These are phyloP conservation scores for Parasarocladium wereldwijsianum DNA, from an alignment of 2,329 filamentous ascomycete species.

Conservation along the genomic window DNA sequence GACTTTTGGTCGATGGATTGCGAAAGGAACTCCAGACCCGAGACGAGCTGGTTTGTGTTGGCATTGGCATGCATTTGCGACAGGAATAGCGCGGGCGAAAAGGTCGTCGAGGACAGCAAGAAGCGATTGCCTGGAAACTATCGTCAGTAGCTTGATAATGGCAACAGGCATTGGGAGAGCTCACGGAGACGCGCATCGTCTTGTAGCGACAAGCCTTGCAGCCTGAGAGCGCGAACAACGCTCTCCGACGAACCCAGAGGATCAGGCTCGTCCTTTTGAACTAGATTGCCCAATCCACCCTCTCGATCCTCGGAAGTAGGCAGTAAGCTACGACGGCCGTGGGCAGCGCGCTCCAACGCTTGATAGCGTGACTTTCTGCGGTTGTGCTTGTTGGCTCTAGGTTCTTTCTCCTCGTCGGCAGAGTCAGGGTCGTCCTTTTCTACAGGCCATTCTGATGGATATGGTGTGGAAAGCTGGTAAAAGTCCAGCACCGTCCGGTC, in stretches of 20 bases:
- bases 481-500: conserved; percentile 71
- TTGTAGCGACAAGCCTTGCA: conserved; percentile 65
- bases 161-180: conserved; percentile 14
- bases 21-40: conserved; percentile 74
- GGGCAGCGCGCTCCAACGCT: conserved; percentile 63
- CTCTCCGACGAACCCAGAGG: conserved; percentile 79
- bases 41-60: conserved; percentile 66
- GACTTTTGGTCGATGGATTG: conserved; percentile 96
- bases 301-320: conserved; percentile 47
- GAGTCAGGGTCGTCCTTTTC: conserved; percentile 59
- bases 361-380: conserved; percentile 69
- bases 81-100: conserved; percentile 82
- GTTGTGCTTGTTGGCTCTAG: conserved; percentile 28
- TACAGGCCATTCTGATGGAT: conserved; percentile 73
- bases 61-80: conserved; percentile 81
- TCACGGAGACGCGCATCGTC: conserved; percentile 66
- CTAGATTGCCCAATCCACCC: conserved; percentile 58
- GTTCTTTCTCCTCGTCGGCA: conserved; percentile 37
- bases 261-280: conserved; percentile 86
- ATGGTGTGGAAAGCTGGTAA: conserved; percentile 70
- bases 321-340: conserved; percentile 52
- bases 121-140: conserved; percentile 64
- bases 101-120: conserved; percentile 86
- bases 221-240: conserved; percentile 66
- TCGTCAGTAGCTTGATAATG: background rate